Conservation (phyloP, 306 rosid genomes). For the Arachis stenosperma region DNA sequence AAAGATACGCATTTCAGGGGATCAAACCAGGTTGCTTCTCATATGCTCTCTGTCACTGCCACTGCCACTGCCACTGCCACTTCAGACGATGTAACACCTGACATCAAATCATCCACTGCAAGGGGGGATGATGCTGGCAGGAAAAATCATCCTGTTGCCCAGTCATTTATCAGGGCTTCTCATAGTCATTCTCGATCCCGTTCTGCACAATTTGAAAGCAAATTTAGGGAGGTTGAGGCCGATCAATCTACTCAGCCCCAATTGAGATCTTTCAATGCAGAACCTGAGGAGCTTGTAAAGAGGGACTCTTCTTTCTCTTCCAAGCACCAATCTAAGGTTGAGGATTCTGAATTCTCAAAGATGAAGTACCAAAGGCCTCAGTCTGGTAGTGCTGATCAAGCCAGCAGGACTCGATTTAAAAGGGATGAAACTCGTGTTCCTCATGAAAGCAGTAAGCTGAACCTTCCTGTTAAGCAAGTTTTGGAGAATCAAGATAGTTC, state of each 20-base stretch:
- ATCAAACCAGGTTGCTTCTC: conserved; percentile 37
- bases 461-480: conserved; percentile 50
- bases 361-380: conserved; percentile 50
- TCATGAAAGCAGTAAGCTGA: conserved; percentile 53
- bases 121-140: conserved; percentile 49
- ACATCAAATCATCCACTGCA: conserved; percentile 47
- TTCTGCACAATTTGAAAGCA: conserved; percentile 77
- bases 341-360: conserved; percentile 58
- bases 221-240: conserved; percentile 54
- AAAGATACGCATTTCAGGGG: conserved; percentile 38
- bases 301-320: conserved; percentile 42
- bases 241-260: conserved; percentile 57
- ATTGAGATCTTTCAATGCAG: conserved; percentile 52
- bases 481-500: conserved; percentile 52
- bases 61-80: conserved; percentile 20
- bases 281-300: conserved; percentile 39
- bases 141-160: conserved; percentile 54
- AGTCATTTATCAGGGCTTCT: conserved; percentile 54
- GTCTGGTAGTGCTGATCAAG: conserved; percentile 19
- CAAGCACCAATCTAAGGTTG: conserved; percentile 46
- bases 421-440: conserved; percentile 52
- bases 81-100: conserved; percentile 46
- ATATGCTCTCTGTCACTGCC: conserved; percentile 36
- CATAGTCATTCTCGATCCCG: conserved; percentile 73
- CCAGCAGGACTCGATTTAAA: conserved; percentile 51